Base-by-base conservation (phyloP, 2,329 filamentous ascomycete species). In the Arthrobotrys entomopaga region DNA sequence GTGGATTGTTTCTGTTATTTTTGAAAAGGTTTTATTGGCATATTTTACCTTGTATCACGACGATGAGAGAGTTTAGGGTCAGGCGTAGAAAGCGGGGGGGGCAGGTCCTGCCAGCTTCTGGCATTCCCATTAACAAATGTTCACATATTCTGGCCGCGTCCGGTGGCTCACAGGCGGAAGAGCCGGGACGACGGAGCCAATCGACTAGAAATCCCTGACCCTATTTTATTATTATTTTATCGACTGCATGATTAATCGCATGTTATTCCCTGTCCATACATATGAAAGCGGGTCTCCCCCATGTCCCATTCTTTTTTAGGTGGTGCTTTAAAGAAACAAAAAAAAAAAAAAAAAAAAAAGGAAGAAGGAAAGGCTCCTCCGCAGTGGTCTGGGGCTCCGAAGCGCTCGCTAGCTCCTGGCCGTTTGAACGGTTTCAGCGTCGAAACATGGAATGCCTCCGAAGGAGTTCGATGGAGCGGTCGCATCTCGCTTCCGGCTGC, bases 121-220 rank as follows among this genome's bases (percentile, higher is more conserved):
- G 16, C 42, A n/a, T 46, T 19, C 42, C 3, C n/a, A 13, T 46
- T 15, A 15, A 46, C 42, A 34, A 34, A 34, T 34, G 29, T 34
- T 34, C 7, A 34, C 6, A 34, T 1, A 34, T 5, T 34, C 29
- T 34, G 29, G 26, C 26, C 26, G 26, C 26, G 26, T 29, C 26
- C 26, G 26, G 29, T 34, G 29, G 29, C 5, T 34, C 29, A 3
- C 29, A 34, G 29, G 24, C 65, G 65, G 65, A 70, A 63, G 50
- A 57, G 48, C 54, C 65, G 65, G 65, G 65, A 70, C 65, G 65
- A 70, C 65, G 65, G 65, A 26, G 65, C 65, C 65, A 57, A 57
- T 57, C 53, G 38, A 43, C 29, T 34, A 10, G 26, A 29, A 29
- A 29, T 29, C 26, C 26, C 26, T 29, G 26, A 29, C 26, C 26